Percentiles rank a stretch among this genome's conserved stretches.
Evolutionary conservation across 148 eudicot species (phyloP).

Genomic region (Rhododendron simsii): DNA sequence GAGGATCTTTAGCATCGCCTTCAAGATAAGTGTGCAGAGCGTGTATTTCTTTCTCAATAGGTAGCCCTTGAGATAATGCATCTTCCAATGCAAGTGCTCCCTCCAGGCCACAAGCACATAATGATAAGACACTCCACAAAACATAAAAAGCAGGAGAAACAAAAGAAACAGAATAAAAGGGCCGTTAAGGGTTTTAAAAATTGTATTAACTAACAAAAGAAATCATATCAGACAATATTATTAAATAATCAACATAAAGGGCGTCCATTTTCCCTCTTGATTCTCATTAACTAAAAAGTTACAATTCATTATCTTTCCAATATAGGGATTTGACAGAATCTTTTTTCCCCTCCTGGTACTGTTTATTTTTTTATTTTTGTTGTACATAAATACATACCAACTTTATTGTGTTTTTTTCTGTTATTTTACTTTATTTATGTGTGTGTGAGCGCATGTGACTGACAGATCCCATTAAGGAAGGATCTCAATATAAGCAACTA

Average conservation of each 20-base stretch:
- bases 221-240: background rate
- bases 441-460: background rate
- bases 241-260: background rate
- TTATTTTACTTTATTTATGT: background rate
- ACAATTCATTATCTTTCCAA: background rate
- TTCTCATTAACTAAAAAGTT: background rate
- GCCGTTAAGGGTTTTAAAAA: background rate
- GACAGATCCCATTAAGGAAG: background rate
- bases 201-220: background rate
- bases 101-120: constrained; percentile 23
- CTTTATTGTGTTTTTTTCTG: background rate
- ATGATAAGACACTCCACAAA: background rate
- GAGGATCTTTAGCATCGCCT: constrained; percentile 63
- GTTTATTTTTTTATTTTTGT: background rate
- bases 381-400: background rate
- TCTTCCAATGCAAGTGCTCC: constrained; percentile 93
- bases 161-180: background rate
- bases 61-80: constrained; percentile 82
- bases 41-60: constrained; percentile 75
- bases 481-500: background rate
- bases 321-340: background rate
- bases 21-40: constrained; percentile 50
- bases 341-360: background rate
- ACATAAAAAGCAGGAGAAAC: background rate
- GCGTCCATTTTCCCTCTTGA: background rate